Conservation (phyloP, 2,329 filamentous ascomycete species). For the Chaetomiaceae sp. region DNA sequence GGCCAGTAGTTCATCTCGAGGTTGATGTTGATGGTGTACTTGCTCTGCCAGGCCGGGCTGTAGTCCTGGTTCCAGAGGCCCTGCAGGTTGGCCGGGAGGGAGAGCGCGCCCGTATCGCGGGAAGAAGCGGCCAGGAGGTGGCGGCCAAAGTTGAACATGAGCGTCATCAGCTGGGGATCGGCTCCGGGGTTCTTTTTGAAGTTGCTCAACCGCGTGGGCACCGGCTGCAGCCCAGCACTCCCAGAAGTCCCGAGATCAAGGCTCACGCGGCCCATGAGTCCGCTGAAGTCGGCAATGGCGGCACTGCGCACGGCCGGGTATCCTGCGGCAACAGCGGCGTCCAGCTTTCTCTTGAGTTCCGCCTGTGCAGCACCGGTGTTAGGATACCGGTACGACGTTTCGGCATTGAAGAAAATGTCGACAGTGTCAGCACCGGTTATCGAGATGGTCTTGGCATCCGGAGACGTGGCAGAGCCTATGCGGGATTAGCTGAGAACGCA, state of each 20-base stretch:
- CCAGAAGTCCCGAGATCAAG: slow-evolving; percentile 1
- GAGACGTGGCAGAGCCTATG: not conserved
- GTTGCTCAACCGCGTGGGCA: not conserved
- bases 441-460: slow-evolving; percentile 1
- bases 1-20: slow-evolving; percentile 42
- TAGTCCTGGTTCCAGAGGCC: slow-evolving; percentile 41
- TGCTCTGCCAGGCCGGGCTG: slow-evolving; percentile 38
- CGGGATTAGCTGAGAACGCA: not conserved
- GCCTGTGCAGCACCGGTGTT: not conserved
- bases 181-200: not conserved
- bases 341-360: not conserved
- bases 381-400: slow-evolving; percentile 1
- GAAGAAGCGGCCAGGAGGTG: slow-evolving; percentile 2
- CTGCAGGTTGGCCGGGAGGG: slow-evolving; percentile 41
- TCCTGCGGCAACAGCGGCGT: not conserved
- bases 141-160: slow-evolving; percentile 4
- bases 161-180: slow-evolving; percentile 1
- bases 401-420: slow-evolving; percentile 2
- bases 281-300: slow-evolving; percentile 2
- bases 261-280: not conserved
- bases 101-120: slow-evolving; percentile 26
- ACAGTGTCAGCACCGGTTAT: not conserved
- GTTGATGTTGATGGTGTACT: slow-evolving; percentile 44
- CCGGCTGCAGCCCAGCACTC: not conserved
- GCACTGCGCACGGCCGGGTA: not conserved